Conservation (phyloP, 129 eudicot species). For the Dittrichia graveolens region DNA sequence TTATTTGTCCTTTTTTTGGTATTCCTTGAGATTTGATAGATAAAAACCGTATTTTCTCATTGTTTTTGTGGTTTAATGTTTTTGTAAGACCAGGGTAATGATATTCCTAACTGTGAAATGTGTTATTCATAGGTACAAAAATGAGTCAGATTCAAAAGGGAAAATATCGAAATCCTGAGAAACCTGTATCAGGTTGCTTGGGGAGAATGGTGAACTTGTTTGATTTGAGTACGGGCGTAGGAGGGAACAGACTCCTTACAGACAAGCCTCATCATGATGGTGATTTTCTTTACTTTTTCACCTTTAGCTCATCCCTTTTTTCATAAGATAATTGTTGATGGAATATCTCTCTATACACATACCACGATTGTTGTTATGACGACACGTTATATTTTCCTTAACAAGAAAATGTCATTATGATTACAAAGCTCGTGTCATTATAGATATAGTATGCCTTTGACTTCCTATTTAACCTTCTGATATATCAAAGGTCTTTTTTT, state of each 20-base stretch:
- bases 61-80: not conserved
- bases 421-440: not conserved
- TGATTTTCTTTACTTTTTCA: conserved; percentile 22
- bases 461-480: not conserved
- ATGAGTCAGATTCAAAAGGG: conserved; percentile 66
- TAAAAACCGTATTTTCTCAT: not conserved
- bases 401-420: not conserved
- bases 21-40: too few relatives aligned
- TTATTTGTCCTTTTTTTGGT: not conserved
- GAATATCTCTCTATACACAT: not conserved
- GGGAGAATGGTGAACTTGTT: conserved; percentile 85
- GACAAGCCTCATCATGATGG: conserved; percentile 71
- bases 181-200: conserved; percentile 74
- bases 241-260: conserved; percentile 65
- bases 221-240: conserved; percentile 51
- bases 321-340: not conserved
- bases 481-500: not conserved
- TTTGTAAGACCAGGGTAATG: too few relatives aligned
- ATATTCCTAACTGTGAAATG: conserved; percentile 11
- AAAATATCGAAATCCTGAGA: conserved; percentile 44
- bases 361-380: conserved; percentile 3
- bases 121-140: conserved; percentile 45
- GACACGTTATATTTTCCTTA: not conserved
- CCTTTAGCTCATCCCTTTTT: not conserved
- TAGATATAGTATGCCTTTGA: not conserved